These are phyloP conservation scores for Vinca minor DNA, from an alignment of 257 asterid genomes.

Conservation along the genomic window DNA sequence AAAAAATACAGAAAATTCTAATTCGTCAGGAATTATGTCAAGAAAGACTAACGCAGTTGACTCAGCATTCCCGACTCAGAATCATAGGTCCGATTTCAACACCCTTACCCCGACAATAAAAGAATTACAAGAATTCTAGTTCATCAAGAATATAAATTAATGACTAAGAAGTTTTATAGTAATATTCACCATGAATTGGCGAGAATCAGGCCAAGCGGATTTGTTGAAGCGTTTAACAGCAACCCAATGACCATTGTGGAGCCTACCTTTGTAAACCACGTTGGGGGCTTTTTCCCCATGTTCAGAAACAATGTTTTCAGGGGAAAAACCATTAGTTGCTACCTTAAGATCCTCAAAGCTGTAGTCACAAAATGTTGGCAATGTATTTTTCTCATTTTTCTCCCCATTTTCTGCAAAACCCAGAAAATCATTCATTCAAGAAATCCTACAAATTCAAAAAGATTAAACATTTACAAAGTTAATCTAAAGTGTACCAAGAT, in stretches of 20 bases:
- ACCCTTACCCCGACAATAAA: too few species aligned
- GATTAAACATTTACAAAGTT: not conserved
- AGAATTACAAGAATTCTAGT: not conserved
- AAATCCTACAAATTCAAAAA: not conserved
- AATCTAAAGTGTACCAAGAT: constrained; percentile 20
- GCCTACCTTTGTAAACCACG: constrained; percentile 38
- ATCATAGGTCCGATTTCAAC: too few species aligned
- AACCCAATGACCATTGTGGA: constrained; percentile 26
- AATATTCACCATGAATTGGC: constrained; percentile 33
- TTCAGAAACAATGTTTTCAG: constrained; percentile 42
- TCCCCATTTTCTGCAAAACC: constrained; percentile 33
- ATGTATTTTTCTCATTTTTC: constrained; percentile 26
- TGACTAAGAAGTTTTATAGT: not conserved
- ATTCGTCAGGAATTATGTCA: too few species aligned
- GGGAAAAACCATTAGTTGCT: constrained; percentile 35
- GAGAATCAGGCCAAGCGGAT: constrained; percentile 48
- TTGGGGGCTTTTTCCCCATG: constrained; percentile 55
- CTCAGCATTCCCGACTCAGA: too few species aligned
- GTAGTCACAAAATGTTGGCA: constrained; percentile 30
- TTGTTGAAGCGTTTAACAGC: constrained; percentile 41
- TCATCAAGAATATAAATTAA: not conserved
- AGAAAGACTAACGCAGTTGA: too few species aligned
- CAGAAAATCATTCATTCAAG: not conserved
- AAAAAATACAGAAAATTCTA: too few species aligned
- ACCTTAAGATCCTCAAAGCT: constrained; percentile 30